Percentiles rank a stretch among this genome's conserved stretches.
Evolutionary conservation across 306 rosid species (phyloP).

Genomic region (Vicia villosa): DNA sequence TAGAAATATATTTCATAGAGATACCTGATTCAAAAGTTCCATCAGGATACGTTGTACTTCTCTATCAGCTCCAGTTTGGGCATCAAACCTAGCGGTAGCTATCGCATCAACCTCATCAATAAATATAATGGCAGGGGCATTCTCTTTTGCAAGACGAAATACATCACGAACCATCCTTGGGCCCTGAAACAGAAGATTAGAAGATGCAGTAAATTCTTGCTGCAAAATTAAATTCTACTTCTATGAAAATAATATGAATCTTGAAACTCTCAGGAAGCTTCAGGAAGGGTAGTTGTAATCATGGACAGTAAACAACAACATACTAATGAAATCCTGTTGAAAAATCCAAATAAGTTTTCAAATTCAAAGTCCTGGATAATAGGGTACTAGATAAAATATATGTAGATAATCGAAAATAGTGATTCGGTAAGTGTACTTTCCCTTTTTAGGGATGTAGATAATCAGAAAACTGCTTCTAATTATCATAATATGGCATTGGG

Average conservation of each 20-base stretch:
- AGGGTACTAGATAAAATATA: neutral
- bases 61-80: conserved; percentile 99
- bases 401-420: neutral
- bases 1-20: neutral
- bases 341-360: no score
- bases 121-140: conserved; percentile 98
- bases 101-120: conserved; percentile 99
- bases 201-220: conserved; percentile 2
- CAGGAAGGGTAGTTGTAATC: conserved; percentile 9
- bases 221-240: neutral
- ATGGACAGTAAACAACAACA: conserved; percentile 10
- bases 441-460: neutral
- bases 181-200: conserved; percentile 54
- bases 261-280: neutral
- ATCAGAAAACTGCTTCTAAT: conserved; percentile 2
- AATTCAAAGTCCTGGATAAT: neutral
- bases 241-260: conserved; percentile 3
- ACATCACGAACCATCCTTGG: conserved; percentile 99
- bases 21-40: conserved; percentile 98
- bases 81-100: conserved; percentile 99
- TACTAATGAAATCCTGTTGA: no score
- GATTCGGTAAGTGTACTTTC: neutral
- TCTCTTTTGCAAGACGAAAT: conserved; percentile 98
- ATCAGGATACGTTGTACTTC: conserved; percentile 99
- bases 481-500: neutral